Conservation (phyloP, 2,329 filamentous ascomycete genomes). For the Paracoccidioides brasiliensis region DNA sequence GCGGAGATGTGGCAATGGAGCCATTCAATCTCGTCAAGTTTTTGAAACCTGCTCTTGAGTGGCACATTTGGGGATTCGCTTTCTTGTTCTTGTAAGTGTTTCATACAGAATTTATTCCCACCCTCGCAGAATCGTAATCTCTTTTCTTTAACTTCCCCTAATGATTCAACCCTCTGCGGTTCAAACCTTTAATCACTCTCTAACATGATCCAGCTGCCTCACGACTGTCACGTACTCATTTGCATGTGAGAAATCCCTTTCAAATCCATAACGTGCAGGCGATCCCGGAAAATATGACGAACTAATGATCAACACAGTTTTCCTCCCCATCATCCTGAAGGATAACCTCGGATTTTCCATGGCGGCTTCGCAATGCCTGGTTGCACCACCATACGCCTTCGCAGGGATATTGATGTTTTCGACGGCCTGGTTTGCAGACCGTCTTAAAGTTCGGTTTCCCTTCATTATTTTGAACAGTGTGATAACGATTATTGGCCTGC, state of each 20-base stretch:
- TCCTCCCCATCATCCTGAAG: slow-evolving; percentile 55
- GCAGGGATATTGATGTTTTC: slow-evolving; percentile 46
- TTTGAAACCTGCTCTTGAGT: slow-evolving; percentile 30
- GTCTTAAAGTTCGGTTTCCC: slow-evolving; percentile 48
- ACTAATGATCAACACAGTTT: slow-evolving; percentile 21
- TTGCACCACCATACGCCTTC: slow-evolving; percentile 52
- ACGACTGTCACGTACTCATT: slow-evolving; percentile 59
- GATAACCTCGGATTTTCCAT: slow-evolving; percentile 48
- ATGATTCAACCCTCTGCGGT: too few relatives aligned
- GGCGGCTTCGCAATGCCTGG: slow-evolving; percentile 50
- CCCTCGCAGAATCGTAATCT: too few relatives aligned
- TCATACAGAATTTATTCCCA: neutral
- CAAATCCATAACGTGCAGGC: neutral
- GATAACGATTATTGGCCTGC: slow-evolving; percentile 50
- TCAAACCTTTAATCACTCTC: neutral
- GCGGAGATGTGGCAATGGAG: slow-evolving; percentile 34
- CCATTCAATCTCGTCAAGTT: slow-evolving; percentile 32
- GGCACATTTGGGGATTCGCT: slow-evolving; percentile 39
- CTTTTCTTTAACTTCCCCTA: too few relatives aligned
- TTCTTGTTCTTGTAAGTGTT: slow-evolving; percentile 29
- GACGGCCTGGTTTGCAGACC: slow-evolving; percentile 49
- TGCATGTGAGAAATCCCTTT: slow-evolving; percentile 38
- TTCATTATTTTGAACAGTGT: slow-evolving; percentile 51
- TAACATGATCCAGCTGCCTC: slow-evolving; percentile 41
- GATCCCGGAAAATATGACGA: neutral